Evolutionary conservation across 805 yeast species (phyloP), one percentile per base, ranked within the genome.

Genomic region (Candida argentea): DNA sequence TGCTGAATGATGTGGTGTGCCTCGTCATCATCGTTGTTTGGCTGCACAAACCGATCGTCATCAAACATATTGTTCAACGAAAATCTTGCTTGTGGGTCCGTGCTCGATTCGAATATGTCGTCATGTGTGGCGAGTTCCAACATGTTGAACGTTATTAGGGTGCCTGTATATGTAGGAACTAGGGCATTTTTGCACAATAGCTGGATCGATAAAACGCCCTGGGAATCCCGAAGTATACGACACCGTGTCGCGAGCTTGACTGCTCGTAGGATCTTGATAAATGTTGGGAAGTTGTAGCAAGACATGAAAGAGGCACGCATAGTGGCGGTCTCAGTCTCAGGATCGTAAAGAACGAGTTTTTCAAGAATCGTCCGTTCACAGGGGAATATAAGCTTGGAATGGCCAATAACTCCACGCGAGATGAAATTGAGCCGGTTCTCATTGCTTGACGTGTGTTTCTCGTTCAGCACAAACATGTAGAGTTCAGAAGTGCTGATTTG

Each of bases 351-450:
- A n/a, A 47, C 61, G 17, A 83, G 46, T 24, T 75, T 73, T 35
- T 80, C 89, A 18, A 85, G 48, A 8, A 74, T 69, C 2, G 73
- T 57, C 39, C 67, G 64, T 26, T 70, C 80, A 34, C 65, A 67
- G 1, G 94, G 94, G 26, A 77, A 64, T 6, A 67, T 62, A 13
- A 83, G 57, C 42, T 78, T 76, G 22, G 83, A 74, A 28, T 65
- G 60, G 0, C 94, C 94, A 25, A 82, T 63, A n/a, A 76, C 80
- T 7, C 89, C 82, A 22, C 64, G 66, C 0, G 91, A 77, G 4
- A 80, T 67, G 29, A 85, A 65, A 15, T 66, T 58, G 25, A 77
- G 49, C 36, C 59, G 64, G 20, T 65, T 58, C 41, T 48, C 33
- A 24, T 23, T 21, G 14, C 33, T 31, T 9, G 20, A 22, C 4